Percentiles rank a stretch among this genome's conserved stretches.
Conservation (phyloP, 805 yeast species). For the Metschnikowia arizonensis region DNA sequence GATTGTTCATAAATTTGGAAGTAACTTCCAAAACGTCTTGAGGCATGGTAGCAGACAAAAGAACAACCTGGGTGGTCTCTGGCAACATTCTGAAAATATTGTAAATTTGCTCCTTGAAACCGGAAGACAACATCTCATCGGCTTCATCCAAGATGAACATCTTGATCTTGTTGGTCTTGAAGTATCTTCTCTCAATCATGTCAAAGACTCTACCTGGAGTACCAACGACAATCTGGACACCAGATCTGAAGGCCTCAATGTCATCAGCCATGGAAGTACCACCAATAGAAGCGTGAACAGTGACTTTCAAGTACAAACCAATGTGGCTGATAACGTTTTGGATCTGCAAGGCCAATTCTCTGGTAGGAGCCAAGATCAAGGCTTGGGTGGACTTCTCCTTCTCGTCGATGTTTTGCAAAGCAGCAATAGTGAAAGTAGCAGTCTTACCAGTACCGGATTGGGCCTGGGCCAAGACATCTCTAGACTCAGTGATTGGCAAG, state of each 20-base stretch:
- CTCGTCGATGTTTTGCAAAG: slow-evolving; percentile 71
- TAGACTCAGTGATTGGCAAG: slow-evolving; percentile 68
- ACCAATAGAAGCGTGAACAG: slow-evolving; percentile 96
- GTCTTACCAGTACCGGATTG: slow-evolving; percentile 91
- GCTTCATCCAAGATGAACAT: slow-evolving; percentile 98
- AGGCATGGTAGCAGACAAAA: slow-evolving; percentile 93
- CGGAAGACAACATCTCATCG: slow-evolving; percentile 90
- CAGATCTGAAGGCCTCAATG: slow-evolving; percentile 74
- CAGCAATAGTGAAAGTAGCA: slow-evolving; percentile 78
- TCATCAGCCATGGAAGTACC: slow-evolving; percentile 91
- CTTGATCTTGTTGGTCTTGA: slow-evolving; percentile 78
- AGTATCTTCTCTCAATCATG: slow-evolving; percentile 86
- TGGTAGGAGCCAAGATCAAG: slow-evolving; percentile 91
- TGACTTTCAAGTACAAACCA: slow-evolving; percentile 85
- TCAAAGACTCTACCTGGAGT: slow-evolving; percentile 98
- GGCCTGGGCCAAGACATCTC: slow-evolving; percentile 76
- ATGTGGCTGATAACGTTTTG: slow-evolving; percentile 87
- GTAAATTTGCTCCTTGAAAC: slow-evolving; percentile 94
- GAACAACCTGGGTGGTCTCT: slow-evolving; percentile 86
- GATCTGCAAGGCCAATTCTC: slow-evolving; percentile 95
- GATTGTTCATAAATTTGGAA: slow-evolving; percentile 89
- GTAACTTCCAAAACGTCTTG: slow-evolving; percentile 89
- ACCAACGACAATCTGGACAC: slow-evolving; percentile 93
- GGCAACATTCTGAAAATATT: slow-evolving; percentile 89
- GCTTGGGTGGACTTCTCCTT: slow-evolving; percentile 79